phyloP scores from a whole-genome alignment of 2,329 filamentous ascomycete species.

The Aureobasidium sp. region DNA sequence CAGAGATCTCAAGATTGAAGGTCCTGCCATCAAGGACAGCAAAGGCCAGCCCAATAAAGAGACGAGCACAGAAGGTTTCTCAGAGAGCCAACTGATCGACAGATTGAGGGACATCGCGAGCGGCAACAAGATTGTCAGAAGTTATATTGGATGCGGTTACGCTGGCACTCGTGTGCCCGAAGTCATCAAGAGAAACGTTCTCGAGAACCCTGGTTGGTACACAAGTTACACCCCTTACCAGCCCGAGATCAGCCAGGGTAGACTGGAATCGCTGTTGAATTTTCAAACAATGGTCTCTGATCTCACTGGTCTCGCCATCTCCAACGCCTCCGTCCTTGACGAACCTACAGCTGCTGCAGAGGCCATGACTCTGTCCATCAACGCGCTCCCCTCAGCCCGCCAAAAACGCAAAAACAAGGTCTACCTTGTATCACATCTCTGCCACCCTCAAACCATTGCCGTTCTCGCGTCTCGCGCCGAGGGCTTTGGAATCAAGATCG shows the following conservation, averaged over 20 bases:
- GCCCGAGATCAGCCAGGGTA: constrained; percentile 92
- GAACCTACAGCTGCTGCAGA: constrained; percentile 90
- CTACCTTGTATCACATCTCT: constrained; percentile 73
- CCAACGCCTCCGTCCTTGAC: constrained; percentile 86
- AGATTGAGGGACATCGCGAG: constrained; percentile 49
- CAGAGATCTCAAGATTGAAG: constrained; percentile 53
- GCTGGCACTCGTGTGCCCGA: constrained; percentile 78
- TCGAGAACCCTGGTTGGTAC: constrained; percentile 95
- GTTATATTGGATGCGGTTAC: constrained; percentile 82
- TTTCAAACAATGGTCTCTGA: constrained; percentile 92
- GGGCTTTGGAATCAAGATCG: constrained; percentile 81
- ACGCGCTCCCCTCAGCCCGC: constrained; percentile 61
- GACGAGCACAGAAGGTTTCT: constrained; percentile 37
- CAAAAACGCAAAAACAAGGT: constrained; percentile 70
- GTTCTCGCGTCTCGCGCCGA: constrained; percentile 80
- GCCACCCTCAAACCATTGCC: constrained; percentile 78
- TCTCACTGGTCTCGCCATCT: constrained; percentile 75
- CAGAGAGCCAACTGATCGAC: constrained; percentile 55
- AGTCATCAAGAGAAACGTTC: constrained; percentile 85
- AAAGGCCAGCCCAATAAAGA: constrained; percentile 27
- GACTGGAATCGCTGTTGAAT: constrained; percentile 85
- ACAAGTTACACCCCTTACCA: constrained; percentile 98
- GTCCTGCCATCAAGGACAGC: constrained; percentile 38
- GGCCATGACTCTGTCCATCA: constrained; percentile 89
- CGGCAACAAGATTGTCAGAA: constrained; percentile 56